Base-by-base conservation (phyloP, 2,329 filamentous ascomycete species). In the Exserohilum rostratum region DNA sequence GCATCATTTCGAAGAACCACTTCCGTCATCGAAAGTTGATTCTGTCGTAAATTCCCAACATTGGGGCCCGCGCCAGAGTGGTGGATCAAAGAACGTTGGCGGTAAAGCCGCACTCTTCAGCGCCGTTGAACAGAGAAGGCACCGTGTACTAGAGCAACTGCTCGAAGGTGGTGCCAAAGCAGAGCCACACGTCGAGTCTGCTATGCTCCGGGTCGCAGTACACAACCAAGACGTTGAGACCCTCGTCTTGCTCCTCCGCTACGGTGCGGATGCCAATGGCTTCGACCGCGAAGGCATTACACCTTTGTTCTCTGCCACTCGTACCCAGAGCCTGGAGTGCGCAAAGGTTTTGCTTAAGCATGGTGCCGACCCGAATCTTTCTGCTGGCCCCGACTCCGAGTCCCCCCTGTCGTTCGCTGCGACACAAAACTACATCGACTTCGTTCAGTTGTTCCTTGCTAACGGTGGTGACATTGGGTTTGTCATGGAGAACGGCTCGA, bases 51-150 rank as follows among this genome's bases (percentile, higher is more conserved):
- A 50, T 22, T 43, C 60, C 20, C 48, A 59, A 17, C 50, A 55
- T 13, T 69, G 64, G 65, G 47, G 53, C 10, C 60, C 66, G 9
- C 58, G 71, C 39, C 65, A 69, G 20, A 53, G 52, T 5, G 53
- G 59, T 6, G 58, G 62, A 11, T 70, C 70, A 5, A 68, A 70
- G 40, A 58, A 69, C 18, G 60, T 68, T 12, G 70, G 68, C 30
- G 71, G 75, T 7, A 76, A 74, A 53, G 64, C 64, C 22, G 73
- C 64, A 20, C 58, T 80, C 73, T 13, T 80, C 79, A 82, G 84
- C 18, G 85, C 81, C 3, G 84, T 85, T 0, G 82, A 82, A 46
- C 79, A 90, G 4, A 78, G 87, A 60, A 87, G 88, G 72, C 88
- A 89, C 57, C 85, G 86, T 10, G 84, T 84, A 11, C 62, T 74